Evolutionary conservation across 1,284 basidiomycete genomes (phyloP).

Genomic region (Ustilago tritici): DNA sequence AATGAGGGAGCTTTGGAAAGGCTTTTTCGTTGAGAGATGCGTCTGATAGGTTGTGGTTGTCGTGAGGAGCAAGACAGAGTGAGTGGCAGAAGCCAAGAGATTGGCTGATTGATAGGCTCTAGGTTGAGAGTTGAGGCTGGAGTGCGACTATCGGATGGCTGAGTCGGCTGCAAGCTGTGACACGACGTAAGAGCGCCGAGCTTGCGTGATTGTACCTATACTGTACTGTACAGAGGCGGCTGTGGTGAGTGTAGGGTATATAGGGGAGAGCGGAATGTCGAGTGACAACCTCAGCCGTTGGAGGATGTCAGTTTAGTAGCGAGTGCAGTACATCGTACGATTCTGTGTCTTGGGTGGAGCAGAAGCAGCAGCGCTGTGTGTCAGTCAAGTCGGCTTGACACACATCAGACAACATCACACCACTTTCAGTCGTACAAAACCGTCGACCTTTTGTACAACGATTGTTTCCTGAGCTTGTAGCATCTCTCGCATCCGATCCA

Average conservation of each 20-base stretch:
- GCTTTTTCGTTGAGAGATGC: neutral
- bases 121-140: too few species aligned
- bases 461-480: too few species aligned
- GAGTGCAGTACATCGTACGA: conserved; percentile 31
- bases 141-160: neutral
- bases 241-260: neutral
- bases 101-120: neutral
- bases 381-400: neutral
- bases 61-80: neutral
- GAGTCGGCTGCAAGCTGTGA: neutral
- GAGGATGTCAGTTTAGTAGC: neutral
- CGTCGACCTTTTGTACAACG: neutral
- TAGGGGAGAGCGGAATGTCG: neutral
- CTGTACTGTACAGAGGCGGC: neutral
- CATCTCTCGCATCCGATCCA: too few species aligned
- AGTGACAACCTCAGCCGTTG: neutral
- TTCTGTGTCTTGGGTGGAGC: conserved; percentile 27
- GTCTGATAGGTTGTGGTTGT: neutral
- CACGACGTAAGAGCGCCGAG: neutral
- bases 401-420: neutral
- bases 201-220: neutral
- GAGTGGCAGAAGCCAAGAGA: neutral
- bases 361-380: neutral
- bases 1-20: neutral
- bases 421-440: neutral